Evolutionary conservation across 768 basidiomycete genomes (phyloP), one percentile per base, ranked within the genome.

Genomic region (Psilocybe sp.): DNA sequence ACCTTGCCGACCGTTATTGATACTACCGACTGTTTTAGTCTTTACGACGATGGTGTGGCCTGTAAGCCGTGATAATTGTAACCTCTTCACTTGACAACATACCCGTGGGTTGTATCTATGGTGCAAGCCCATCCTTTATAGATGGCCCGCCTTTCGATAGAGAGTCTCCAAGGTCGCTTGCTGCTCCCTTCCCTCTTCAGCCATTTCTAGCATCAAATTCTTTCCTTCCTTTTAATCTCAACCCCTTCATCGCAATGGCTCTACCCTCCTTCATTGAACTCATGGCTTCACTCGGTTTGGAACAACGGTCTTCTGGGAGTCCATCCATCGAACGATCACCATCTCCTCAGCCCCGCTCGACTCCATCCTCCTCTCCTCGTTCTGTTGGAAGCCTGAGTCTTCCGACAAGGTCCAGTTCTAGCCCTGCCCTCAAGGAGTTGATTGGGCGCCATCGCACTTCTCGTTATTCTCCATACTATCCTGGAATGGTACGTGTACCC

Each of bases 221-320:
- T 58, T 55, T 28, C 23, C 23, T 28, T 28, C 7, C 23, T 7
- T 59, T 57, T 62, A 61, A 47, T 62, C 60, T 53, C 63, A 57
- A 28, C 37, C 55, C 52, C 46, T 60, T 60, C 32, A 89, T 85
- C 85, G 73, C 85, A 64, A 28, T 28, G 23, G 68, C 87, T 61
- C 83, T 92, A 60, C 90, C 90, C 62, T 91, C 90, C 49, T 92
- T 92, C 66, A 83, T 89, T 51, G 84, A 91, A 71, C 86, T 92
- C 64, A 89, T 92, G 88, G 81, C 81, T 54, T 81, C 90, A 52
- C 75, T 92, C 58, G 90, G 87, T 55, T 75, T 92, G 66, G 81
- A 87, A 56, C 76, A 77, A 56, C 65, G 62, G 32, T 41, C 70
- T 28, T 41, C 70, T 46, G 66, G 70, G 41, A 54, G 63, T 44